Conservation (phyloP, 352 stramenopile genomes). For the Proteromonas lacertae region DNA sequence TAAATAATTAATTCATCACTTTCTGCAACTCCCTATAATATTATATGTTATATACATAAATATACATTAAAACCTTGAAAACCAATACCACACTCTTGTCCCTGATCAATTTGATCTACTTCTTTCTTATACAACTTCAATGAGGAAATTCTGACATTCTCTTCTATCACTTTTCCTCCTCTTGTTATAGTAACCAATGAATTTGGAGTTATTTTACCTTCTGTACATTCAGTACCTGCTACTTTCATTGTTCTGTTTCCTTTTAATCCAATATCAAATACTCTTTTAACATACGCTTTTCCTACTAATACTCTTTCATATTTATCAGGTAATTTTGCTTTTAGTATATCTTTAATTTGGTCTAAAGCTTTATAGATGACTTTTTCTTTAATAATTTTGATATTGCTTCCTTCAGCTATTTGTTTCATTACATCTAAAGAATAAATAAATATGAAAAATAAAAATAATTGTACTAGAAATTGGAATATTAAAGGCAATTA, state of each 20-base stretch:
- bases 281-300: constrained; percentile 25
- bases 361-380: constrained; percentile 44
- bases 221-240: constrained; percentile 26
- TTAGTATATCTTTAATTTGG: constrained; percentile 24
- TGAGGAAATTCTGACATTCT: constrained; percentile 11
- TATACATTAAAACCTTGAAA: constrained; percentile 49
- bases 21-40: too few relatives aligned
- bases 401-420: constrained; percentile 20
- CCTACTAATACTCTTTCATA: constrained; percentile 53
- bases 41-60: too few relatives aligned
- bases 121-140: constrained; percentile 41
- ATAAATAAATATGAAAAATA: constrained; percentile 41
- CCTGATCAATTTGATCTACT: constrained; percentile 35
- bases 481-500: constrained; percentile 28
- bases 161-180: constrained; percentile 18
- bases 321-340: constrained; percentile 28
- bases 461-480: constrained; percentile 24
- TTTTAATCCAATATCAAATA: constrained; percentile 33
- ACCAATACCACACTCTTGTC: constrained; percentile 86
- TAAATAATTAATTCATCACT: too few relatives aligned
- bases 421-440: constrained; percentile 27
- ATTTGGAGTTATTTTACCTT: constrained; percentile 18
- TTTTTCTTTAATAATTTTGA: constrained; percentile 25
- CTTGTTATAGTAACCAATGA: background rate
- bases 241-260: constrained; percentile 19